Conservation (phyloP, 1,284 basidiomycete genomes). For the Polyporus tsugae region DNA sequence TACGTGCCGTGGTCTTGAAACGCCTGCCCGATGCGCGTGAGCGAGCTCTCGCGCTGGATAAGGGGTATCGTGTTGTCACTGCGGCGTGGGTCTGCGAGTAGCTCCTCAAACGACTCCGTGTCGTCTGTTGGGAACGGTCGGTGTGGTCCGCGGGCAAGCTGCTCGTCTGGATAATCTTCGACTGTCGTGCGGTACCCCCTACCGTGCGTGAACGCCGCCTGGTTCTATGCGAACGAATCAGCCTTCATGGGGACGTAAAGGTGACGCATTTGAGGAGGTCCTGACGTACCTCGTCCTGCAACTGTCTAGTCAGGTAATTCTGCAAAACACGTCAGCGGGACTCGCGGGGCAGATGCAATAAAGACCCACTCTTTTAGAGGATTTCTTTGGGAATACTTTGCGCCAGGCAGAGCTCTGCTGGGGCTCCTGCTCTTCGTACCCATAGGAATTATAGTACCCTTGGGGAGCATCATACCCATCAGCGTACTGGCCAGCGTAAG, state of each 20-base stretch:
- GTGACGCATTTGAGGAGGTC: not conserved
- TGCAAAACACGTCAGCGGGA: constrained; percentile 14
- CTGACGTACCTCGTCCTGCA: constrained; percentile 11
- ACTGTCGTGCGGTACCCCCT: constrained; percentile 31
- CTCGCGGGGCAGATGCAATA: not conserved
- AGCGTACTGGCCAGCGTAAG: constrained; percentile 31
- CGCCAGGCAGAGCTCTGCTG: constrained; percentile 38
- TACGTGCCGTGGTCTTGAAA: constrained; percentile 39
- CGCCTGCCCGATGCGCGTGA: constrained; percentile 40
- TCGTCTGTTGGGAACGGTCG: constrained; percentile 30
- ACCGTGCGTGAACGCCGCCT: constrained; percentile 21
- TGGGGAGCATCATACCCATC: constrained; percentile 37
- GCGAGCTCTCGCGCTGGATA: constrained; percentile 42
- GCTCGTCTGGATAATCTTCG: constrained; percentile 35
- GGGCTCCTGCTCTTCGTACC: constrained; percentile 35
- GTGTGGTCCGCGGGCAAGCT: constrained; percentile 6
- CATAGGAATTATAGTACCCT: constrained; percentile 34
- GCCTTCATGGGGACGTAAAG: constrained; percentile 4
- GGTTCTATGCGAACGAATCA: constrained; percentile 8
- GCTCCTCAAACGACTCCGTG: constrained; percentile 35
- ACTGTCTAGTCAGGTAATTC: constrained; percentile 22
- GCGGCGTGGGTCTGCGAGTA: constrained; percentile 26
- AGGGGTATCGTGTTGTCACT: constrained; percentile 39
- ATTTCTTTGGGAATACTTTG: constrained; percentile 36
- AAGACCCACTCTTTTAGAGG: constrained; percentile 35